Evolutionary conservation across 495 filamentous ascomycete genomes (phyloP).

Genomic region (Letharia lupina): DNA sequence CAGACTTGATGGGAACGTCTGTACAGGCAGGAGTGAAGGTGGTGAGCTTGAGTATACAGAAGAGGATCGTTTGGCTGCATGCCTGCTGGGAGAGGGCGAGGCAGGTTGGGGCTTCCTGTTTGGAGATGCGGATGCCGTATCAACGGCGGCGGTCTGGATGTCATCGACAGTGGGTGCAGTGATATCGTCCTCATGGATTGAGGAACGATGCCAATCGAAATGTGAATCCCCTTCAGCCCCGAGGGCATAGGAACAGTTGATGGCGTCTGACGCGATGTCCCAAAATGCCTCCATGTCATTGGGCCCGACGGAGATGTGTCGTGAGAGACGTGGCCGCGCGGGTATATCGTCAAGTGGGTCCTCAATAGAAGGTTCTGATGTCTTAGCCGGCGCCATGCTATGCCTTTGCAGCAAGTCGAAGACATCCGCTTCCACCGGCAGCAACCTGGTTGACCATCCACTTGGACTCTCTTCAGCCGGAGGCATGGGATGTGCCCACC

Average conservation of each 20-base stretch:
- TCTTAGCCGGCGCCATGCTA: conserved; percentile 34
- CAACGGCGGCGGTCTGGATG: not conserved
- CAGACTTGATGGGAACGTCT: conserved; percentile 33
- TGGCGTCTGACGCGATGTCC: conserved; percentile 63
- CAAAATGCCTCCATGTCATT: conserved; percentile 40
- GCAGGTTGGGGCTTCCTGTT: not conserved
- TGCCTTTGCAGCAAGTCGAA: conserved; percentile 28
- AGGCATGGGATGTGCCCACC: not conserved
- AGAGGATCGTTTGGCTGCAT: conserved; percentile 6
- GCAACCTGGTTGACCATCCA: not conserved
- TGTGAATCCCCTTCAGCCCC: conserved; percentile 84
- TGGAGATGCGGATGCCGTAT: not conserved
- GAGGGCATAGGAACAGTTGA: conserved; percentile 91
- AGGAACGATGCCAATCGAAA: conserved; percentile 69
- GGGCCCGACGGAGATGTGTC: conserved; percentile 7
- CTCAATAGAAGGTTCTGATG: conserved; percentile 32
- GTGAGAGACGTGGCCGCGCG: conserved; percentile 3
- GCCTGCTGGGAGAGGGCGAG: not conserved
- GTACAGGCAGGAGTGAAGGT: conserved; percentile 21
- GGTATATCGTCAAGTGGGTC: conserved; percentile 16
- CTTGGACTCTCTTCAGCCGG: not conserved
- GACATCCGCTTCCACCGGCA: not conserved
- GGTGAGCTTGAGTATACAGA: conserved; percentile 26
- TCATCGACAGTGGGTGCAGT: not conserved
- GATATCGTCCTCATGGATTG: conserved; percentile 25